phyloP scores from a whole-genome alignment of 371 early-diverging fungal species.

The Mucor plumbeus region DNA sequence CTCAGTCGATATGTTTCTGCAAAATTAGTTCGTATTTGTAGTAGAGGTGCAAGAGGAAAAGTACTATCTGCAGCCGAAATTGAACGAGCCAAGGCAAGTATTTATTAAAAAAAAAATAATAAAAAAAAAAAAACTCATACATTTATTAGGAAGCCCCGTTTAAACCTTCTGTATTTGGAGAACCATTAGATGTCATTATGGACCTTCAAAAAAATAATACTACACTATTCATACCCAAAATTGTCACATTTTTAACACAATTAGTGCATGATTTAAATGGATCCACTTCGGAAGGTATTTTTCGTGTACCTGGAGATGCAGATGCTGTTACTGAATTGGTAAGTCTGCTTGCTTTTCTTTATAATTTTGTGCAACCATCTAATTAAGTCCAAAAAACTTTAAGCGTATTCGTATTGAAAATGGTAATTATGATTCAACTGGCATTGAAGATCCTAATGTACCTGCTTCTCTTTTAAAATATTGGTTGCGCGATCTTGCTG shows the following conservation, averaged over 20 bases:
- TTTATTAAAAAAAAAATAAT: neutral
- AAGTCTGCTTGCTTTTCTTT: conserved; percentile 20
- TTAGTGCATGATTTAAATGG: conserved; percentile 81
- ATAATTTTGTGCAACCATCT: neutral
- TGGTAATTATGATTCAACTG: conserved; percentile 71
- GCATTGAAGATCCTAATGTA: conserved; percentile 87
- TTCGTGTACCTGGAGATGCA: conserved; percentile 94
- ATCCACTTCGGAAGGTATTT: conserved; percentile 88
- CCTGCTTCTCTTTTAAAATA: conserved; percentile 93
- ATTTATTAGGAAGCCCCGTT: conserved; percentile 76
- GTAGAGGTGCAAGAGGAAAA: conserved; percentile 84
- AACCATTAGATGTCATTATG: conserved; percentile 86
- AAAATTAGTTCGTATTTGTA: conserved; percentile 73
- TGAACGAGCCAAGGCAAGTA: conserved; percentile 70
- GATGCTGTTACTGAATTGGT: conserved; percentile 89
- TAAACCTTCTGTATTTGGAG: conserved; percentile 91
- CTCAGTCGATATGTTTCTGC: conserved; percentile 66
- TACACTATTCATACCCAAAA: conserved; percentile 65
- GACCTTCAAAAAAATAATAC: conserved; percentile 50
- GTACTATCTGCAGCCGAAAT: conserved; percentile 80
- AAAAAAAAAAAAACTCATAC: neutral
- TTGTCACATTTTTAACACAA: conserved; percentile 83
- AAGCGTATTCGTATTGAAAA: conserved; percentile 82
- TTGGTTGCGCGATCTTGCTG: conserved; percentile 92
- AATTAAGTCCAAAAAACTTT: neutral